Conservation (phyloP, 2,329 filamentous ascomycete genomes). For the Aspergillus ibericus region DNA sequence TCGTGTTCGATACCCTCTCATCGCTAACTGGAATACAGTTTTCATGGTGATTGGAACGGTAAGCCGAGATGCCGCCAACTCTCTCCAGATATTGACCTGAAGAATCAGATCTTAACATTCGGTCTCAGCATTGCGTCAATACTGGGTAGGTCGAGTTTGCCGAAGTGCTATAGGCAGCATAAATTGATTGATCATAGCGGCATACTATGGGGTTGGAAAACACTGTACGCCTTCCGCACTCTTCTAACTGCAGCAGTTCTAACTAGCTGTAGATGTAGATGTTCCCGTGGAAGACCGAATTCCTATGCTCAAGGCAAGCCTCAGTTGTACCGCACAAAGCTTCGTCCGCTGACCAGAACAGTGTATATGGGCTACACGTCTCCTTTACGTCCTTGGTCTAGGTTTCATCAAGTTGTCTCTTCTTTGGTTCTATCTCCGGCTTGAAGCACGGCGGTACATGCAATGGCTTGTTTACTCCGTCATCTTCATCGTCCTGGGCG, state of each 20-base stretch:
- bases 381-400: conserved; percentile 10
- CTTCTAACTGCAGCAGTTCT: background rate
- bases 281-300: background rate
- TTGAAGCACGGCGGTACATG: conserved; percentile 13
- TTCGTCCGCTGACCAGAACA: background rate
- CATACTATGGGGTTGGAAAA: background rate
- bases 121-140: background rate
- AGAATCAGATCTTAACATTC: background rate
- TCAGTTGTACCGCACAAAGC: too few species aligned
- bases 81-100: background rate
- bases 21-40: background rate
- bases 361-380: conserved; percentile 2
- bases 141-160: background rate
- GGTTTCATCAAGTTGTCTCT: conserved; percentile 14
- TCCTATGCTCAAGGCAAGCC: background rate
- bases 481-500: conserved; percentile 3
- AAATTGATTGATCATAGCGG: background rate
- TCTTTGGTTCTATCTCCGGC: conserved; percentile 15
- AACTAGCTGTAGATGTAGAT: background rate
- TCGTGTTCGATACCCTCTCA: background rate
- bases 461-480: conserved; percentile 8
- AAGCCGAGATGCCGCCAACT: background rate
- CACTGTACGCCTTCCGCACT: background rate
- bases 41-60: background rate
- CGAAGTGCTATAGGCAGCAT: too few species aligned